Percentiles rank a stretch among this genome's conserved stretches.
phyloP scores from a whole-genome alignment of 2,329 filamentous ascomycete species.

The Colletotrichum sp. region DNA sequence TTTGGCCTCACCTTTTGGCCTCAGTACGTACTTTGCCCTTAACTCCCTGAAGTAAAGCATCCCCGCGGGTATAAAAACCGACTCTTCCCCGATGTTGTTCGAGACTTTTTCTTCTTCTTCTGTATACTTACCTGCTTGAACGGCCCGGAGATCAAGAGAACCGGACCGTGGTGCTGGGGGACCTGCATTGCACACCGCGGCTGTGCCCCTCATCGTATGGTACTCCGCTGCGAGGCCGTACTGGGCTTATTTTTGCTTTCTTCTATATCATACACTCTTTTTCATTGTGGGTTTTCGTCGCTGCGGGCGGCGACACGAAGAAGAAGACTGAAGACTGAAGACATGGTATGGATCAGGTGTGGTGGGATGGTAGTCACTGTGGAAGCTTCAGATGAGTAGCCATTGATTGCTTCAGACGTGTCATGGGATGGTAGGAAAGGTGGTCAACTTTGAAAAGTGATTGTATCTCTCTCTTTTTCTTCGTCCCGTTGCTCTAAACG shows the following conservation, averaged over 20 bases:
- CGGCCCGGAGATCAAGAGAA: constrained; percentile 5
- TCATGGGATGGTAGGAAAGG: background rate
- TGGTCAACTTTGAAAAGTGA: background rate
- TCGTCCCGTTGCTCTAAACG: background rate
- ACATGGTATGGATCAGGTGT: background rate
- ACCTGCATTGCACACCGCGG: constrained; percentile 13
- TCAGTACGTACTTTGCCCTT: background rate
- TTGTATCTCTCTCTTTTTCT: background rate
- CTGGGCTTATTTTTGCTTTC: background rate
- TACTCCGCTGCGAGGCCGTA: background rate
- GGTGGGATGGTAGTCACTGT: background rate
- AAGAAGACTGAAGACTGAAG: background rate
- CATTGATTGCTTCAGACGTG: background rate
- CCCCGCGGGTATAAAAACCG: background rate
- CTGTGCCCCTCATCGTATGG: constrained; percentile 3
- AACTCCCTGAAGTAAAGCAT: background rate
- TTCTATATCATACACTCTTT: background rate
- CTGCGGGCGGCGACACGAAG: background rate
- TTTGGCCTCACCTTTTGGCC: background rate
- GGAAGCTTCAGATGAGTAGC: background rate
- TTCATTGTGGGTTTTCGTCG: background rate
- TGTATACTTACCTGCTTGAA: constrained; percentile 7
- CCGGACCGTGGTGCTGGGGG: background rate
- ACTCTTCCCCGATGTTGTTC: background rate
- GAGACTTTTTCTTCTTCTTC: background rate